These are phyloP conservation scores for Acorus gramineus DNA, from an alignment of 106 monocot species.

Conservation along the genomic window DNA sequence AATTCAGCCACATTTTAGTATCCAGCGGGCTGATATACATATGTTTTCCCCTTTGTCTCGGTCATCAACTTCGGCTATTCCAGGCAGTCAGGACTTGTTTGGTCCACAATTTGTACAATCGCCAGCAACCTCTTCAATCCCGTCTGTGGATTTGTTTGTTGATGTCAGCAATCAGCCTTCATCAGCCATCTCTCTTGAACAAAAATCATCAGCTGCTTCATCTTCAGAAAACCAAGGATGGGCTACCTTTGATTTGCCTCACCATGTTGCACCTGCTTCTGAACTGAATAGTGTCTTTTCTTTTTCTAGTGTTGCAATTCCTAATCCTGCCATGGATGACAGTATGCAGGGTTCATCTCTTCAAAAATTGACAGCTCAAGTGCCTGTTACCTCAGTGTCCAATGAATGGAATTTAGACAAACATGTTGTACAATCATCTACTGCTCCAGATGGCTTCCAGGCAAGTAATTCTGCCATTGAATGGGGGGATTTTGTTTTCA, in stretches of 20 bases:
- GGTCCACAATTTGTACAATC: constrained; percentile 18
- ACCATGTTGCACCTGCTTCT: constrained; percentile 8
- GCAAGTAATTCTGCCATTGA: constrained; percentile 12
- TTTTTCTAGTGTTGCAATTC: constrained; percentile 11
- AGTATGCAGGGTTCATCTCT: constrained; percentile 12
- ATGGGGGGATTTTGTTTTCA: no score
- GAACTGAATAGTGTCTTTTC: constrained; percentile 11
- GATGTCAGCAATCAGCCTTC: constrained; percentile 22
- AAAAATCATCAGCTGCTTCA: constrained; percentile 8
- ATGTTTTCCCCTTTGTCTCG: constrained; percentile 4
- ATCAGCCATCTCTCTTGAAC: constrained; percentile 8
- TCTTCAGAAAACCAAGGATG: constrained; percentile 47
- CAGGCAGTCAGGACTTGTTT: constrained; percentile 22
- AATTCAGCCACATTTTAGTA: constrained; percentile 12
- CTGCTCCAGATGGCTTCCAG: constrained; percentile 19
- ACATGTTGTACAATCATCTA: constrained; percentile 8
- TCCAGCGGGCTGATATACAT: constrained; percentile 6
- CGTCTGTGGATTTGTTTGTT: constrained; percentile 48
- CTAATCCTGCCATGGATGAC: constrained; percentile 13
- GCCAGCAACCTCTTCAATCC: constrained; percentile 7
- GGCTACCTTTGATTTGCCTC: constrained; percentile 73
- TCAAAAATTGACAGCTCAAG: constrained; percentile 16
- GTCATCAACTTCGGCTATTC: constrained; percentile 15
- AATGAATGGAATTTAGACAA: constrained; percentile 21
- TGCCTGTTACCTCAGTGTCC: constrained; percentile 8